A percentile compares a stretch with the other conserved stretches of the same genome.
These are phyloP conservation scores for Hymenochaete sp. DNA, from an alignment of 1,284 basidiomycete genomes.

Conservation along the genomic window DNA sequence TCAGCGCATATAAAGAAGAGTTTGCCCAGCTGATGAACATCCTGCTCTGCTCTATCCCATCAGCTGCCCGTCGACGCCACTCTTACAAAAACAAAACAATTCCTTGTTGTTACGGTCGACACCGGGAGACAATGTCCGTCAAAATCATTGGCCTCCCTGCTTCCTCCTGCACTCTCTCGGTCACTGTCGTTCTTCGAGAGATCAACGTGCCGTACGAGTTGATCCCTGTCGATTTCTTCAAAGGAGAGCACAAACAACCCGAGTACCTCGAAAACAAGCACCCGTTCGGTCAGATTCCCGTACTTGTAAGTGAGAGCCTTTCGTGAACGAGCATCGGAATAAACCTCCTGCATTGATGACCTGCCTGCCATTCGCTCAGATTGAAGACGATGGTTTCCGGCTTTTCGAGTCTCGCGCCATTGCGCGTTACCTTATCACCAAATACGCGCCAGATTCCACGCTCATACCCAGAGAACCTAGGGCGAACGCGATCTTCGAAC, in stretches of 20 bases:
- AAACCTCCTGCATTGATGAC: no score
- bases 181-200: slow-evolving; percentile 17
- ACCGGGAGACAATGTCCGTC: slow-evolving; percentile 7
- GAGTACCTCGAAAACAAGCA: slow-evolving; percentile 37
- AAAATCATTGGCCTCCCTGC: slow-evolving; percentile 18
- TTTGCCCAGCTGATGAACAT: no score
- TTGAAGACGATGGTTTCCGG: slow-evolving; percentile 31
- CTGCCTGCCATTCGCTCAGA: neutral
- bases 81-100: neutral
- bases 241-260: slow-evolving; percentile 37
- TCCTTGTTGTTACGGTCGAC: neutral
- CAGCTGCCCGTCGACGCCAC: no score
- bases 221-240: slow-evolving; percentile 13
- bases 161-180: slow-evolving; percentile 14
- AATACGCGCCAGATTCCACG: slow-evolving; percentile 26
- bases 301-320: slow-evolving; percentile 34
- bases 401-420: slow-evolving; percentile 49
- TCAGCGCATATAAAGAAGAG: no score
- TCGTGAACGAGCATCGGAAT: no score
- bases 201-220: slow-evolving; percentile 18
- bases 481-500: slow-evolving; percentile 27
- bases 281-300: slow-evolving; percentile 62
- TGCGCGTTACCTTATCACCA: slow-evolving; percentile 37
- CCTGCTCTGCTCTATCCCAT: no score
- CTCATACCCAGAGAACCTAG: slow-evolving; percentile 22